These are phyloP conservation scores for Carex myosuroides DNA, from an alignment of 176 grass and related monocot genomes.

Conservation along the genomic window DNA sequence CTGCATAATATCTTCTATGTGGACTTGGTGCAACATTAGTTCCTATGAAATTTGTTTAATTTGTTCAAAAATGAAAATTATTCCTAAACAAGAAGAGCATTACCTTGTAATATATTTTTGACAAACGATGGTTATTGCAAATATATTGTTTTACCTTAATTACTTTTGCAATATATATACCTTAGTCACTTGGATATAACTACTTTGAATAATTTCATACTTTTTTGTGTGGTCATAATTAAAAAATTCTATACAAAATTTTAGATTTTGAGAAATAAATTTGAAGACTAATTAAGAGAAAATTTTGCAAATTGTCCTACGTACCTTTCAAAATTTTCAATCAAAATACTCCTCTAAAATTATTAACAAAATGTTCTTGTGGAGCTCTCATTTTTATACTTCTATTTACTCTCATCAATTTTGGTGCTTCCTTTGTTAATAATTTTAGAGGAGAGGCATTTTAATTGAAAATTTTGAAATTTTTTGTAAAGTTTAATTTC, in stretches of 20 bases:
- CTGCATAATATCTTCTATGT: neutral
- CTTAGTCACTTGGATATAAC: neutral
- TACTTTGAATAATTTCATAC: neutral
- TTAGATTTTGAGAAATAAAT: neutral
- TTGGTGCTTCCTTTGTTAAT: no score
- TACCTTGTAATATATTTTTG: neutral
- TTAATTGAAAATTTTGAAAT: no score
- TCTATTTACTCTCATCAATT: no score
- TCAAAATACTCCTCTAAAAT: no score
- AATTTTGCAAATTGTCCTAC: no score
- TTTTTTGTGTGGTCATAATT: neutral
- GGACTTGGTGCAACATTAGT: neutral
- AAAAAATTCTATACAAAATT: neutral
- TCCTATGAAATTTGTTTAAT: neutral
- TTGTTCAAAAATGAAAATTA: neutral
- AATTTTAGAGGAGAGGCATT: no score
- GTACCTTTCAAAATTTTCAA: no score
- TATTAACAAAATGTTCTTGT: no score
- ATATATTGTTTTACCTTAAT: neutral
- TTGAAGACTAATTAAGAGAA: no score
- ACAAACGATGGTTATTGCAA: neutral
- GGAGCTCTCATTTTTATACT: no score
- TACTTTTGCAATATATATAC: neutral
- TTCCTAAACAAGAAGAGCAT: neutral
- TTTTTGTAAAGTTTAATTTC: no score